Base-by-base conservation (phyloP, 768 basidiomycete species). In the Lactarius sanguifluus region DNA sequence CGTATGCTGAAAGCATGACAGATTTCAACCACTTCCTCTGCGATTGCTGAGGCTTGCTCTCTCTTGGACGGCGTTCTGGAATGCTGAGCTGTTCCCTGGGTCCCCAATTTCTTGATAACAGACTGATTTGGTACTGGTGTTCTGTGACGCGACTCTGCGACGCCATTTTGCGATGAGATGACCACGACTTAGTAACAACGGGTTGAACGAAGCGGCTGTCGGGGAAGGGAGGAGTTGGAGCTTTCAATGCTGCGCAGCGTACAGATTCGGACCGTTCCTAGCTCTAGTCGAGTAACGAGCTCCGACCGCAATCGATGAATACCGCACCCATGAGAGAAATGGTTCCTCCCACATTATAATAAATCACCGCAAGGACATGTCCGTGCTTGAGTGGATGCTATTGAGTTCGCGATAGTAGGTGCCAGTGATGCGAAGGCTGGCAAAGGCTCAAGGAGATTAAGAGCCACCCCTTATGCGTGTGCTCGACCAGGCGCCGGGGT, bases 11-110 rank as follows among this genome's bases (percentile, higher is more conserved):
- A 23, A 36, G 20, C 43, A 47, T 7, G n/a, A 55, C 25, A 67
- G 66, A 40, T 64, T 38, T 56, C 43, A 12, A 59, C 54, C 16
- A 67, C 66, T 20, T 41, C 66, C 20, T 56, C 58, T 30, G 62
- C 62, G 1, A 67, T 67, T 36, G 36, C 59, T 30, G 66, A 67
- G 36, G 66, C 66, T n/a, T 64, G 62, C 59, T 47, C 58, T 5
- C 23, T 67, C 59, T 64, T 67, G 58, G 66, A 62, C 9, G 58
- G 25, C 30, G 15, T 13, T 15, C 38, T 34, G 34, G 61, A 66
- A 43, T 4, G 8, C 34, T 58, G 32, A 66, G 23, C 28, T 38
- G 7, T 54, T 32, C 23, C 5, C 30, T 54, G 16, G 36, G 16
- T 23, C 20, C 30, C 16, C 25, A 20, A 34, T 41, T 54, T 50